Evolutionary conservation across 768 basidiomycete genomes (phyloP).

Genomic region (Trametes sanguinea): DNA sequence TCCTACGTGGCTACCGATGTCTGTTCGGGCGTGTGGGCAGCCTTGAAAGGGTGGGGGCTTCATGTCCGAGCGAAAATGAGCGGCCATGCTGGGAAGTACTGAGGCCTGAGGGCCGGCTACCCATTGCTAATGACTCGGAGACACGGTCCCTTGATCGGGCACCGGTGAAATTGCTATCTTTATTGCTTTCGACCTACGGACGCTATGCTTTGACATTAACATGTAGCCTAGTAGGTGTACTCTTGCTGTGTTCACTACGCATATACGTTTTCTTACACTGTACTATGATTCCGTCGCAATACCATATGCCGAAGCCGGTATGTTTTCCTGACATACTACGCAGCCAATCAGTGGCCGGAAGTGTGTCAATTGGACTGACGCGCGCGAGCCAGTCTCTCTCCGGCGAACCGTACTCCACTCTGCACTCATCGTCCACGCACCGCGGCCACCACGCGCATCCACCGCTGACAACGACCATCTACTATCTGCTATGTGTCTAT

Average conservation of each 20-base stretch:
- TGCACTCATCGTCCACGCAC: not conserved
- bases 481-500: constrained; percentile 10
- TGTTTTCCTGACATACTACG: not conserved
- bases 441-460: constrained; percentile 8
- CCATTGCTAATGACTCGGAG: not conserved
- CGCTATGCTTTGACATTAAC: constrained; percentile 13
- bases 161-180: constrained; percentile 4
- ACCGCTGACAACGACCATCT: not conserved
- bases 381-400: not conserved
- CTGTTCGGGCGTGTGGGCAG: constrained; percentile 18
- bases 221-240: constrained; percentile 17
- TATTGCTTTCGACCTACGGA: constrained; percentile 9
- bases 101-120: not conserved
- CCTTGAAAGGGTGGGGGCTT: constrained; percentile 19
- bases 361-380: constrained; percentile 16
- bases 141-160: constrained; percentile 12
- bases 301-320: not conserved
- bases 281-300: not conserved
- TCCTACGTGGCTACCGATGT: constrained; percentile 11
- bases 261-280: not conserved
- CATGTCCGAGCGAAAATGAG: constrained; percentile 22
- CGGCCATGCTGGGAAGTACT: constrained; percentile 14
- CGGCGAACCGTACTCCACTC: constrained; percentile 5
- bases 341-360: constrained; percentile 14
- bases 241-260: not conserved